These are phyloP conservation scores for Westerdykella sp. DNA, from an alignment of 2,329 filamentous ascomycete species.

Conservation along the genomic window DNA sequence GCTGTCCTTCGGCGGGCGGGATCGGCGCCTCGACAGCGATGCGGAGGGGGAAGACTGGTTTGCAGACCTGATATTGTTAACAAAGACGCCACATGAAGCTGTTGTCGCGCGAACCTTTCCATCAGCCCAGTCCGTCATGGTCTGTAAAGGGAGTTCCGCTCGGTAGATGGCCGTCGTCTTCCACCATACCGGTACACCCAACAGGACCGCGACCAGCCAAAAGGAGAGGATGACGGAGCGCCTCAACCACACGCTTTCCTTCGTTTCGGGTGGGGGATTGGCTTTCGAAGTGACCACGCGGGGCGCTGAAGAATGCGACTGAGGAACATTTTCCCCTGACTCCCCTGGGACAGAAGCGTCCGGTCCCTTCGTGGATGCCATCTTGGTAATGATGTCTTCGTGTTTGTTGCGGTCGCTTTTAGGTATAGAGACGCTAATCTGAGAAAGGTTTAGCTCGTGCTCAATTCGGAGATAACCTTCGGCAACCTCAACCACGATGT, in stretches of 20 bases:
- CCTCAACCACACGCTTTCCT: conserved; percentile 62
- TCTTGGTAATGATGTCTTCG: conserved; percentile 17
- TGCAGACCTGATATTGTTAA: conserved; percentile 60
- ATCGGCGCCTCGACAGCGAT: conserved; percentile 71
- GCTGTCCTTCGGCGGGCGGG: conserved; percentile 60
- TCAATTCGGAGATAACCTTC: neutral
- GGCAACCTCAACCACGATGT: neutral
- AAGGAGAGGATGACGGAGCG: conserved; percentile 76
- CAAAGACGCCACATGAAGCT: neutral
- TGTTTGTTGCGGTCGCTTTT: neutral
- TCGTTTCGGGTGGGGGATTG: conserved; percentile 69
- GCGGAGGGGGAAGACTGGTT: conserved; percentile 78
- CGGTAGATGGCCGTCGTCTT: conserved; percentile 89
- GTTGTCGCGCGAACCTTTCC: conserved; percentile 58
- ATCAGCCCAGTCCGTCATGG: conserved; percentile 89
- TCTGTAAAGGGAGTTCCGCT: conserved; percentile 71
- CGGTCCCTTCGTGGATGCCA: conserved; percentile 18
- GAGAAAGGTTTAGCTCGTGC: neutral
- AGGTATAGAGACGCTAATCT: neutral
- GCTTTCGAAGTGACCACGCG: conserved; percentile 7
- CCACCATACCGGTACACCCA: conserved; percentile 95
- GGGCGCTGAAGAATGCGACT: conserved; percentile 1
- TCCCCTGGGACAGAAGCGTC: conserved; percentile 16
- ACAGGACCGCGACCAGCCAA: conserved; percentile 75
- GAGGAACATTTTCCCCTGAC: conserved; percentile 3